Percentiles rank a stretch among this genome's conserved stretches.
These are phyloP conservation scores for Clonostachys sp. DNA, from an alignment of 2,329 filamentous ascomycete species.

Conservation along the genomic window DNA sequence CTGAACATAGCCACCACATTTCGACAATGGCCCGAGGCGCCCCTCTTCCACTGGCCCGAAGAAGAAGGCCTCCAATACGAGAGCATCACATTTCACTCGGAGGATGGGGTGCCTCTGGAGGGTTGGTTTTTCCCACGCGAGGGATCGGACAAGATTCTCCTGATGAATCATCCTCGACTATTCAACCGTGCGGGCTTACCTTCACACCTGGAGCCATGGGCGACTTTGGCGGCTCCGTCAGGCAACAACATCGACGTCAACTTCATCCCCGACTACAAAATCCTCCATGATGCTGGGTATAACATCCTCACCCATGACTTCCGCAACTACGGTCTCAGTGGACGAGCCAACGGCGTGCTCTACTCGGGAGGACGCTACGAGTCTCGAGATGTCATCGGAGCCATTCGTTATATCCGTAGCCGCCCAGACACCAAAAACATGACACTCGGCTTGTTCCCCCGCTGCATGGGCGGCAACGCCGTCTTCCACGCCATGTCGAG, in stretches of 20 bases:
- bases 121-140: slow-evolving; percentile 3
- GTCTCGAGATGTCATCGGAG: slow-evolving; percentile 4
- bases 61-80: slow-evolving; percentile 3
- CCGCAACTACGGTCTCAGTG: slow-evolving; percentile 3
- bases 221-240: not conserved
- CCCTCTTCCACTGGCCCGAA: not conserved
- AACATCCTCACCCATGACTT: slow-evolving; percentile 23
- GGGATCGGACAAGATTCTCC: slow-evolving; percentile 2
- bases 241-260: slow-evolving; percentile 1
- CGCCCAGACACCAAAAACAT: slow-evolving; percentile 1
- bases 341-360: not conserved
- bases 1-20: too few relatives aligned
- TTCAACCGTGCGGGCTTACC: slow-evolving; percentile 4
- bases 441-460: slow-evolving; percentile 2
- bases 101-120: slow-evolving; percentile 2
- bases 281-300: slow-evolving; percentile 4
- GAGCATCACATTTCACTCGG: slow-evolving; percentile 3
- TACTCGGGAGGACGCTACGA: slow-evolving; percentile 1
- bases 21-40: too few relatives aligned
- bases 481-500: slow-evolving; percentile 3
- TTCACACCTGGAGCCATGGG: slow-evolving; percentile 1
- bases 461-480: slow-evolving; percentile 3
- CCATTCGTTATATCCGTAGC: slow-evolving; percentile 1
- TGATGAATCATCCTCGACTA: slow-evolving; percentile 2
- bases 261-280: slow-evolving; percentile 5